Evolutionary conservation across 805 yeast species (phyloP).

Genomic region (Candida hispaniensis): DNA sequence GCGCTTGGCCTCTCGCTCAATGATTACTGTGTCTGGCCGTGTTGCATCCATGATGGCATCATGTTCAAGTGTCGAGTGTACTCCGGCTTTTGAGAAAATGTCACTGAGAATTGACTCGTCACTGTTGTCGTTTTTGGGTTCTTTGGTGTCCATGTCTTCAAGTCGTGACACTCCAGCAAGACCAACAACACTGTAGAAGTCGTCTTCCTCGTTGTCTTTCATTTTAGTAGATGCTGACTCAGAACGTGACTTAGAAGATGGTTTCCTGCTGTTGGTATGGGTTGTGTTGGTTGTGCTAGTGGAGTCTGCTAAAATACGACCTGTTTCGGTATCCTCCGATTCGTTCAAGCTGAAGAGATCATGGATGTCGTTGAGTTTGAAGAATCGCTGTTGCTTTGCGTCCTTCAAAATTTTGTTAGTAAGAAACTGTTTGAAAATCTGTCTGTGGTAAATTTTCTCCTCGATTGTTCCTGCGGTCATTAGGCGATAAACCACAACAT

Average conservation of each 20-base stretch:
- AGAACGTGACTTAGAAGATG: constrained; percentile 20
- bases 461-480: constrained; percentile 95
- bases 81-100: constrained; percentile 57
- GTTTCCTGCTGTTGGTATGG: constrained; percentile 29
- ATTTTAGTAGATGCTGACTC: constrained; percentile 24
- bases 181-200: constrained; percentile 50
- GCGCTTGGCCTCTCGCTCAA: constrained; percentile 53
- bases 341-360: constrained; percentile 72
- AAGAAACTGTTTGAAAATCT: constrained; percentile 87
- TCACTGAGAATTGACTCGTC: constrained; percentile 66
- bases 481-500: constrained; percentile 79
- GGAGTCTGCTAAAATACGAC: constrained; percentile 50
- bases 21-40: constrained; percentile 41
- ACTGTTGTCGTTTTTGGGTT: constrained; percentile 22
- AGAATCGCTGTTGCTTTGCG: constrained; percentile 87
- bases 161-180: constrained; percentile 65
- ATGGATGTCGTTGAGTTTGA: constrained; percentile 83
- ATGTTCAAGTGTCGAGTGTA: constrained; percentile 67
- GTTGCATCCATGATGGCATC: constrained; percentile 58
- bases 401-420: constrained; percentile 91
- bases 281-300: constrained; percentile 29
- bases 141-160: constrained; percentile 46
- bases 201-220: constrained; percentile 43
- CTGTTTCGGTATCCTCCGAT: constrained; percentile 53
- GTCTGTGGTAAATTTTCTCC: constrained; percentile 93